Conservation (phyloP, 345 rosid species). For the Rhodamnia argentea region DNA sequence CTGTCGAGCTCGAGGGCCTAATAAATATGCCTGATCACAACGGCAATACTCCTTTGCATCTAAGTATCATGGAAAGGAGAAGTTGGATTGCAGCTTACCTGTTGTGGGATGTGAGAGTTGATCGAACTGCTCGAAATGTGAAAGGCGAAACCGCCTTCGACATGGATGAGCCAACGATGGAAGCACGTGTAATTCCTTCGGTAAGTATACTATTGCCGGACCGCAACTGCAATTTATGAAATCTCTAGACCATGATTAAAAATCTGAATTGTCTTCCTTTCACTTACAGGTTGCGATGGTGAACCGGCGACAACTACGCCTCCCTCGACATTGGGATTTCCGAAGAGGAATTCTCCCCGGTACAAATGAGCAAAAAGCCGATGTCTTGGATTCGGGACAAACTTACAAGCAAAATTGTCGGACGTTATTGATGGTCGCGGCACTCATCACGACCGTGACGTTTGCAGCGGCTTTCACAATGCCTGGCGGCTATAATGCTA, state of each 20-base stretch:
- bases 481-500: background rate
- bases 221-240: background rate
- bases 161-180: background rate
- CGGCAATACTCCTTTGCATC: conserved; percentile 1
- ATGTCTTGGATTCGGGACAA: background rate
- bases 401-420: background rate
- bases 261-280: too few relatives aligned
- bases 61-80: background rate
- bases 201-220: background rate
- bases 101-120: background rate
- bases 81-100: background rate
- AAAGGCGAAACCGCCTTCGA: background rate
- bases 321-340: background rate
- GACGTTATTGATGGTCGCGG: background rate
- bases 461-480: background rate
- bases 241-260: too few relatives aligned
- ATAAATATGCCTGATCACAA: background rate
- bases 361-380: background rate
- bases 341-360: background rate
- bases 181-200: background rate
- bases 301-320: background rate
- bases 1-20: background rate
- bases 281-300: background rate
- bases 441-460: background rate
- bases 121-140: background rate